Evolutionary conservation across 2,329 filamentous ascomycete species (phyloP).

Genomic region (Fusarium anguioides): DNA sequence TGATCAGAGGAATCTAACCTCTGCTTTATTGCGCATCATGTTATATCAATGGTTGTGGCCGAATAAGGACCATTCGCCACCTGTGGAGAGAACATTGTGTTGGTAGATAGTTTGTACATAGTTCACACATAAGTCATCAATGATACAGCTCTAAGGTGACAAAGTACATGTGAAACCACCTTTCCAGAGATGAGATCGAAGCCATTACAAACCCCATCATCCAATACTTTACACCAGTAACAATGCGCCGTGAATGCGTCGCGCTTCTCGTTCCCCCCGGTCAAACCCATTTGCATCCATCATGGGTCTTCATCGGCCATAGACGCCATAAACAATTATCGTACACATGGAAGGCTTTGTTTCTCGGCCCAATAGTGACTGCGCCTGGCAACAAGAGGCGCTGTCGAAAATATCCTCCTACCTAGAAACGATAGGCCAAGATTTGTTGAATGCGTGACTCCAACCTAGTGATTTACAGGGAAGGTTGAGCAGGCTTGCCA

Average conservation of each 20-base stretch:
- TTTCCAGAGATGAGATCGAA: slow-evolving; percentile 48
- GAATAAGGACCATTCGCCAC: background rate
- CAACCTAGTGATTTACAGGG: slow-evolving; percentile 56
- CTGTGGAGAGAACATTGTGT: background rate
- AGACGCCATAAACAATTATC: slow-evolving; percentile 46
- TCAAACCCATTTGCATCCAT: slow-evolving; percentile 39
- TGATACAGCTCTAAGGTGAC: slow-evolving; percentile 42
- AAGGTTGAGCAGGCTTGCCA: slow-evolving; percentile 58
- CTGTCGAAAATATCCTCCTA: slow-evolving; percentile 29
- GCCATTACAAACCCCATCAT: slow-evolving; percentile 41
- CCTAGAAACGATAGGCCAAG: slow-evolving; percentile 20
- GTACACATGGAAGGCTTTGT: slow-evolving; percentile 42
- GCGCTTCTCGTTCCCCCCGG: slow-evolving; percentile 30
- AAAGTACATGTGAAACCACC: slow-evolving; percentile 45
- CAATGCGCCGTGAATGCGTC: slow-evolving; percentile 35
- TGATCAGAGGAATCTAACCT: background rate
- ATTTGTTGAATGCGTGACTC: slow-evolving; percentile 13
- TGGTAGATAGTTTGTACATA: slow-evolving; percentile 16
- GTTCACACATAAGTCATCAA: slow-evolving; percentile 38
- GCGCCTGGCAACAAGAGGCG: slow-evolving; percentile 32
- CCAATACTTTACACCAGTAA: slow-evolving; percentile 45
- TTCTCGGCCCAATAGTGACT: slow-evolving; percentile 36
- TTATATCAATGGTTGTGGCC: background rate
- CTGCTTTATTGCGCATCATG: background rate
- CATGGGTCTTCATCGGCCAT: slow-evolving; percentile 37